phyloP scores from a whole-genome alignment of 257 asterid genomes.

The Capsicum pubescens region DNA sequence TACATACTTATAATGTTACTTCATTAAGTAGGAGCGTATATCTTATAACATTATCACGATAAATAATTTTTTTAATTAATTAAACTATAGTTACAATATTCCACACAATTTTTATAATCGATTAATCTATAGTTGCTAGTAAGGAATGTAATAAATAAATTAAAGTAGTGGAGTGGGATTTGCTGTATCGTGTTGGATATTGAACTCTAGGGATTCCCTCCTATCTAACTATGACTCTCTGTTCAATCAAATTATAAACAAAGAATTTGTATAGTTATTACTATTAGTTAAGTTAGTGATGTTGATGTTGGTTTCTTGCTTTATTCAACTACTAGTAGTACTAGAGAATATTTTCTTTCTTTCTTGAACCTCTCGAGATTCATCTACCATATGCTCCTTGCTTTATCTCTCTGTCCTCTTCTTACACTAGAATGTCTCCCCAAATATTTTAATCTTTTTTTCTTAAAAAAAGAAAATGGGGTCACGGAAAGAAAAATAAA shows the following conservation, averaged over 20 bases:
- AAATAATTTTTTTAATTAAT: background rate
- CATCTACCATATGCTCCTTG: slow-evolving; percentile 52
- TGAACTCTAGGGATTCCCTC: slow-evolving; percentile 75
- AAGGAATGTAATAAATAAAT: slow-evolving; percentile 23
- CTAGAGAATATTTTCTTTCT: slow-evolving; percentile 33
- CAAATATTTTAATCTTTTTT: background rate
- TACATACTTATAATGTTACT: background rate
- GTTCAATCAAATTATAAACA: slow-evolving; percentile 12
- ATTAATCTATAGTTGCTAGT: background rate
- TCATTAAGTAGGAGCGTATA: background rate
- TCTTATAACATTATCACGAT: background rate
- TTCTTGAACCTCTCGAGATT: slow-evolving; percentile 69
- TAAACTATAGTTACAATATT: background rate
- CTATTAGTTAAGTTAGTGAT: slow-evolving; percentile 23
- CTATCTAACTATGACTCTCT: slow-evolving; percentile 32
- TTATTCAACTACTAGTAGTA: slow-evolving; percentile 21
- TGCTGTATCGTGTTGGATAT: slow-evolving; percentile 47
- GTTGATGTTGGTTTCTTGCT: slow-evolving; percentile 32
- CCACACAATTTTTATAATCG: no score
- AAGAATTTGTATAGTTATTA: background rate
- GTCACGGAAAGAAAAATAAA: no score
- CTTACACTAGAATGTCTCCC: slow-evolving; percentile 45
- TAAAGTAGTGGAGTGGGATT: slow-evolving; percentile 66
- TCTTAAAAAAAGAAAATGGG: background rate
- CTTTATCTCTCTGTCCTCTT: slow-evolving; percentile 59